These are phyloP conservation scores for Linum lewisii DNA, from an alignment of 345 rosid species.

Conservation along the genomic window DNA sequence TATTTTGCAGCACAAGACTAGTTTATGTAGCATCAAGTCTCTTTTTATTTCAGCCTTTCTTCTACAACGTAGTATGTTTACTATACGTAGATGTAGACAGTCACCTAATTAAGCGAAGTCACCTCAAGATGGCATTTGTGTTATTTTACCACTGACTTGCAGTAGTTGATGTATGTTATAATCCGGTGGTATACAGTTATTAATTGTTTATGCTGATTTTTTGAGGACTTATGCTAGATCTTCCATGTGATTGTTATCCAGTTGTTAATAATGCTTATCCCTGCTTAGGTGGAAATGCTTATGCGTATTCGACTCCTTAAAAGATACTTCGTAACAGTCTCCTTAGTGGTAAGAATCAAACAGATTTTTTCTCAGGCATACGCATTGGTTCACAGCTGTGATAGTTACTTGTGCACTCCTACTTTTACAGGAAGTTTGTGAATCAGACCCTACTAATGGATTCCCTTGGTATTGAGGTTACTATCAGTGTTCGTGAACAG, in stretches of 20 bases:
- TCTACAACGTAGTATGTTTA: no score
- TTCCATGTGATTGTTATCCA: not conserved
- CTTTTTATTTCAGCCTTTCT: no score
- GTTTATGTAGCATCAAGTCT: no score
- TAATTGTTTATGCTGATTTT: no score
- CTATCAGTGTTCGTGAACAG: constrained; percentile 17
- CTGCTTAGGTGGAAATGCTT: constrained; percentile 46
- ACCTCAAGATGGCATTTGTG: no score
- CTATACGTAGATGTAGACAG: no score
- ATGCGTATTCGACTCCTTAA: constrained; percentile 51
- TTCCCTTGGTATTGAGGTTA: constrained; percentile 16
- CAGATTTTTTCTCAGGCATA: constrained; percentile 1
- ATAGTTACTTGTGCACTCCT: not conserved
- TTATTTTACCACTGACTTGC: no score
- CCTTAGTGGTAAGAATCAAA: constrained; percentile 26
- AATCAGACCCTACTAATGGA: constrained; percentile 19
- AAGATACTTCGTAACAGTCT: constrained; percentile 19
- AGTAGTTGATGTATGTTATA: no score
- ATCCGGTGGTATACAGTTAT: no score
- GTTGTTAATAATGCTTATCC: not conserved
- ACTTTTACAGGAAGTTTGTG: constrained; percentile 22
- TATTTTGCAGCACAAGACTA: no score
- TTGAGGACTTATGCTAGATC: no score
- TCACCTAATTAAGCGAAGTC: no score
- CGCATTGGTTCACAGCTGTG: not conserved